Evolutionary conservation across 306 rosid genomes (phyloP).

Genomic region (Astragalus glycyphyllos): DNA sequence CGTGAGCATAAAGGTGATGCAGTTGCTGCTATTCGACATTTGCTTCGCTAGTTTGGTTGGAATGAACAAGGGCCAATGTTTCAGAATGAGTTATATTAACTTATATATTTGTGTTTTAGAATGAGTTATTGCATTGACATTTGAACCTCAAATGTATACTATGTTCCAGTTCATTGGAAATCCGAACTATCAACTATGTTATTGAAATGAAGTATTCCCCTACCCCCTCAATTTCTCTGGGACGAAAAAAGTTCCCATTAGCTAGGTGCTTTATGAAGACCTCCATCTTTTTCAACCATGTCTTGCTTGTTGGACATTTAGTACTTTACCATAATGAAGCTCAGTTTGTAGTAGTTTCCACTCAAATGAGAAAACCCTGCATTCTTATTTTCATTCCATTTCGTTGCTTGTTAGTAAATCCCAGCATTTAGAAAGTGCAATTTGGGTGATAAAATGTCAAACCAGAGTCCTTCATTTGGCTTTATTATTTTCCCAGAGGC

Average conservation of each 20-base stretch:
- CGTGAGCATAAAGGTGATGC: conserved; percentile 98
- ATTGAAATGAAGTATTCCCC: background rate
- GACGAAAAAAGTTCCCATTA: background rate
- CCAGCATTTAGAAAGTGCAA: no score
- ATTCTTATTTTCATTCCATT: no score
- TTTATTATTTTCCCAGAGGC: no score
- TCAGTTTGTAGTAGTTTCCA: conserved; percentile 7
- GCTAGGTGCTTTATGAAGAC: conserved; percentile 10
- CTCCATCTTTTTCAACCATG: conserved; percentile 4
- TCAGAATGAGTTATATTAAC: conserved; percentile 7
- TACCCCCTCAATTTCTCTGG: background rate
- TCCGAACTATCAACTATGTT: background rate
- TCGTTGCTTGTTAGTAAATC: no score
- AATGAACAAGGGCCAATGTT: conserved; percentile 24
- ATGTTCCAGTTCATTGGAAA: conserved; percentile 22
- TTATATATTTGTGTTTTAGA: conserved; percentile 25
- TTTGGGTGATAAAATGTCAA: no score
- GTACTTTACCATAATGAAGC: conserved; percentile 4
- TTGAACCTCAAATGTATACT: conserved; percentile 28
- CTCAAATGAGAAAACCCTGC: conserved; percentile 9
- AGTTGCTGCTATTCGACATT: conserved; percentile 87
- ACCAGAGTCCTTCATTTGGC: no score
- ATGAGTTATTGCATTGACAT: background rate
- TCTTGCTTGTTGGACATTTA: conserved; percentile 1
- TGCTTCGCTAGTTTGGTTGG: conserved; percentile 57